A percentile compares a stretch with the other conserved stretches of the same genome.
phyloP scores from a whole-genome alignment of 345 rosid species.

The Rubroshorea leprosula region DNA sequence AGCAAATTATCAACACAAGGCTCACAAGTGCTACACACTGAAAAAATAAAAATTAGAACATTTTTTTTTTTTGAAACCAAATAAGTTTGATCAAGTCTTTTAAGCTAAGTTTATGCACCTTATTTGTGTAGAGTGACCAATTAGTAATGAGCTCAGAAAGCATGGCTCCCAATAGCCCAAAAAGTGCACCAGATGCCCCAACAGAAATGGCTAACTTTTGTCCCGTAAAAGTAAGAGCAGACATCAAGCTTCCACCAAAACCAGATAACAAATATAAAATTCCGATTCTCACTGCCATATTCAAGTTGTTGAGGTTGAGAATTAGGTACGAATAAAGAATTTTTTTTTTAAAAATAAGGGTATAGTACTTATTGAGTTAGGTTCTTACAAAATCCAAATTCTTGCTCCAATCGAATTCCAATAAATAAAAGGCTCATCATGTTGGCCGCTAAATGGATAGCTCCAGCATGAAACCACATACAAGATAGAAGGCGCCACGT shows the following conservation, averaged over 20 bases:
- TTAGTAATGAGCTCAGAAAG: constrained; percentile 87
- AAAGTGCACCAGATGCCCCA: constrained; percentile 93
- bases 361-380: background rate
- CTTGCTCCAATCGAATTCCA: constrained; percentile 79
- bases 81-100: no score
- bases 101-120: constrained; percentile 44
- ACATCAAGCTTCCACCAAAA: constrained; percentile 77
- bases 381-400: constrained; percentile 82
- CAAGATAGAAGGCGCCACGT: constrained; percentile 74
- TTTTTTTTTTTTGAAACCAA: no score
- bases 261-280: constrained; percentile 64
- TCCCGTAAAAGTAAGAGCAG: constrained; percentile 36
- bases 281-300: constrained; percentile 69
- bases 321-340: background rate
- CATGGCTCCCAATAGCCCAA: constrained; percentile 97
- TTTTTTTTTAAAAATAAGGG: no score
- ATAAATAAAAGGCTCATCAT: constrained; percentile 77
- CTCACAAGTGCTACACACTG: constrained; percentile 72
- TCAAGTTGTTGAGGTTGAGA: background rate
- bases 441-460: constrained; percentile 63
- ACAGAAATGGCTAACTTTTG: constrained; percentile 48
- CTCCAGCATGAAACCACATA: constrained; percentile 91
- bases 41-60: constrained; percentile 9
- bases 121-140: constrained; percentile 82
- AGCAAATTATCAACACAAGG: constrained; percentile 51